Base-by-base conservation (phyloP, 2,329 filamentous ascomycete genomes). In the Botrytis medusae region DNA sequence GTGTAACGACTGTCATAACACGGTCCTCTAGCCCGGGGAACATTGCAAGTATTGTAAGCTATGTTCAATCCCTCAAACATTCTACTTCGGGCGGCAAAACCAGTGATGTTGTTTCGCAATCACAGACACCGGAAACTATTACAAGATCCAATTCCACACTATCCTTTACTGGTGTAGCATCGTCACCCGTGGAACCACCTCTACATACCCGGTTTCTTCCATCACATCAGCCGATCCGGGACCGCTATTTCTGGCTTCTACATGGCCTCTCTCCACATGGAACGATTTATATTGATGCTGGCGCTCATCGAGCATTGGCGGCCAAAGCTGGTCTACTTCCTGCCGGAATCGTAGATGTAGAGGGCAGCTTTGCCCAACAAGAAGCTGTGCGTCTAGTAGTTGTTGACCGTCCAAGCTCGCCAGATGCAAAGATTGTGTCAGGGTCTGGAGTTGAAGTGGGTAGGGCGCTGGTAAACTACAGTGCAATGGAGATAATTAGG, bases 221-320 rank as follows among this genome's bases (percentile, higher is more conserved):
- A 0, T 94, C 94, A 16, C 85, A 88, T 0, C 90, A 93, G 40
- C 95, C 95, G 1, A 96, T 98, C 74, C 91, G 94, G 73, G 96
- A 98, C 81, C 92, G 95, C 75, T 94, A 96, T 81, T 98, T 99
- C 86, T 99, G 96, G 96, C 91, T 99, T 67, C 87, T 98, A 0
- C 94, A 99, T 83, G 96, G 95, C 16, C 89, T 98, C 18, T 91
- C 91, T 37, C 94, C 96, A 0, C 95, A 97, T 79, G 96, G 96
- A 22, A 97, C 92, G 2, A 81, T 99, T 40, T 98, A 93, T 84
- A 97, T 99, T 78, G 96, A 99, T 84, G 85, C 89, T n/a, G 96
- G 96, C 60, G 95, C 95, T 5, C 91, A 94, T 83, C 86, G 87
- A 48, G 96, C 95, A 0, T 87, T 98, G 4, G 84, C 90, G 25